Evolutionary conservation across 441 rosid species (phyloP).

Genomic region (Croton setiger): DNA sequence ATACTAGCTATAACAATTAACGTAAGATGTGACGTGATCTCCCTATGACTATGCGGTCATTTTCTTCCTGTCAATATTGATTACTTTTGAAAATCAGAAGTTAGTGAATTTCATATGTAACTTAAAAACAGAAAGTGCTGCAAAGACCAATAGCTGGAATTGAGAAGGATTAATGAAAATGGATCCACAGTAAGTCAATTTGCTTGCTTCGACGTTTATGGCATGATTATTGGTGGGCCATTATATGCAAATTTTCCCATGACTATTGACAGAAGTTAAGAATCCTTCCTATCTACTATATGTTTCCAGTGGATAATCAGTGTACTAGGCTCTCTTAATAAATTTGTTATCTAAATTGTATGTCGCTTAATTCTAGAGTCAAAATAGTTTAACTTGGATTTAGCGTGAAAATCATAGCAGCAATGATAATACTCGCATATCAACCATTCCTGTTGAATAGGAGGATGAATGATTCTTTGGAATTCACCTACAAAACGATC

Average conservation of each 20-base stretch:
- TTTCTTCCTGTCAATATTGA: not conserved
- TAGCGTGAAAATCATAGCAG: not conserved
- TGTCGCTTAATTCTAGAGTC: not conserved
- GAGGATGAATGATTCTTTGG: conserved; percentile 5
- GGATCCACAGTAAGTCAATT: not conserved
- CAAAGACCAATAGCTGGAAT: not conserved
- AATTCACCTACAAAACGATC: not conserved
- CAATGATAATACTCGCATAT: not conserved
- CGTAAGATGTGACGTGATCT: not conserved
- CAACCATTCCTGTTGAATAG: not conserved
- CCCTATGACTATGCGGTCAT: not conserved
- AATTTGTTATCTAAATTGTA: not conserved
- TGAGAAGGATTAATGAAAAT: not conserved
- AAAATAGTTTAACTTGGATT: not conserved
- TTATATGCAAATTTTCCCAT: not conserved
- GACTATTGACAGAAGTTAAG: not conserved
- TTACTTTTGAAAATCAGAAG: too few relatives aligned
- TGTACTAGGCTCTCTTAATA: not conserved
- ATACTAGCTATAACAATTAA: not conserved
- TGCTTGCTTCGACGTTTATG: not conserved
- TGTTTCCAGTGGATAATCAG: not conserved
- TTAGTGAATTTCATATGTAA: too few relatives aligned
- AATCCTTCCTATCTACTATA: not conserved
- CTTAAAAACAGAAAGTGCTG: too few relatives aligned
- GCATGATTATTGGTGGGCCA: not conserved